These are phyloP conservation scores for Gymnopus androsaceus DNA, from an alignment of 1,284 basidiomycete species.

Conservation along the genomic window DNA sequence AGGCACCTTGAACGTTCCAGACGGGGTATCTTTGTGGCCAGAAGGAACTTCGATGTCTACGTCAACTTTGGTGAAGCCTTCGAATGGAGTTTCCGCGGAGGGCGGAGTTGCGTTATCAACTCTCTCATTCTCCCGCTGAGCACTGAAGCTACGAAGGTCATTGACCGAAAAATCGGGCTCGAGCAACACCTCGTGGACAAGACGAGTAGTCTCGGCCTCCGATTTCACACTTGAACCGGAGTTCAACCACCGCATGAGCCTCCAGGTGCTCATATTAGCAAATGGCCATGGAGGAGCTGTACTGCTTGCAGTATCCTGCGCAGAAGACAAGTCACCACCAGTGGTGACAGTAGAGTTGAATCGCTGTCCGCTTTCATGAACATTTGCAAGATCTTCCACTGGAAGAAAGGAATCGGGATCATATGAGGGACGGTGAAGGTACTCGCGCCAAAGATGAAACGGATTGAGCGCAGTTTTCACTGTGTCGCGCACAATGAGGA, in stretches of 20 bases:
- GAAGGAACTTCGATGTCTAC: conserved; percentile 1
- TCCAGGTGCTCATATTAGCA: neutral
- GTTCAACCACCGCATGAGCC: neutral
- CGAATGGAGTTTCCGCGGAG: neutral
- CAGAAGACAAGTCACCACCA: no score
- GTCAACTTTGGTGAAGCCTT: neutral
- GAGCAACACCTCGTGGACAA: neutral
- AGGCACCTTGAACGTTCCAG: neutral
- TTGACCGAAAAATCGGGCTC: neutral
- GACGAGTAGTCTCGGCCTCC: neutral
- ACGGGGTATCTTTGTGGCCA: neutral
- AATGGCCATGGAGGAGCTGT: neutral
- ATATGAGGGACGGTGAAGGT: conserved; percentile 25
- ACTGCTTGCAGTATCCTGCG: neutral
- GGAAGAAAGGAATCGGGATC: conserved; percentile 12
- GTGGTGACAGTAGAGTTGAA: no score
- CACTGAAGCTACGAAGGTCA: neutral
- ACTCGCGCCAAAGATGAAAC: conserved; percentile 24
- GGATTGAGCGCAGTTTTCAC: conserved; percentile 20
- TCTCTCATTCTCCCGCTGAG: neutral
- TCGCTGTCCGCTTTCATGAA: neutral
- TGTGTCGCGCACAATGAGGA: conserved; percentile 22
- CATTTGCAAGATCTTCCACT: neutral
- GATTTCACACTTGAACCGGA: neutral
- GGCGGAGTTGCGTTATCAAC: neutral